phyloP scores from a whole-genome alignment of 1,139 yeast genomes.

The Yamadazyma atmosphaerica region DNA sequence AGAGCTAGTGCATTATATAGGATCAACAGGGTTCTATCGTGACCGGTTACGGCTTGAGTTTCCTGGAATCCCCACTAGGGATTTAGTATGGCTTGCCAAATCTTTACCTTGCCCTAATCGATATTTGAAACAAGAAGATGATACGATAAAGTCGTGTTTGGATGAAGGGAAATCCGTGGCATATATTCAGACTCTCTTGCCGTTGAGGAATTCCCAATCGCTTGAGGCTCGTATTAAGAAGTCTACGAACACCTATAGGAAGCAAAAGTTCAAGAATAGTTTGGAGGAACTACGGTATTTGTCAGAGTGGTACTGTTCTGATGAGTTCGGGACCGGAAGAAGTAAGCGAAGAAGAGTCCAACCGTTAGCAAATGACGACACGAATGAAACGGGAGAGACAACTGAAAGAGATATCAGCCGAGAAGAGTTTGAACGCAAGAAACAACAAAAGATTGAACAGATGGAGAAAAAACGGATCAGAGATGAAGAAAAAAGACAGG shows the following conservation, averaged over 20 bases:
- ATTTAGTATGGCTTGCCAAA: conserved; percentile 8
- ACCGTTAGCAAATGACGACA: conserved; percentile 9
- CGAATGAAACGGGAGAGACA: neutral
- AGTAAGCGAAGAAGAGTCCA: conserved; percentile 15
- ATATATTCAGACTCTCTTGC: conserved; percentile 16
- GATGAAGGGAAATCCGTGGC: conserved; percentile 10
- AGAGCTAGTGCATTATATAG: conserved; percentile 10
- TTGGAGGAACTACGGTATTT: conserved; percentile 38
- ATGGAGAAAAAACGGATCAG: conserved; percentile 1
- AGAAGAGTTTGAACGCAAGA: conserved; percentile 7
- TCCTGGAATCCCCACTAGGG: conserved; percentile 18
- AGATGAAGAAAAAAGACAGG: conserved; percentile 9
- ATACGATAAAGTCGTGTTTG: conserved; percentile 8
- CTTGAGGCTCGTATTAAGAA: conserved; percentile 22
- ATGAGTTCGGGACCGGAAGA: conserved; percentile 18
- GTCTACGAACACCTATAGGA: conserved; percentile 24
- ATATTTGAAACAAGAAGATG: conserved; percentile 9
- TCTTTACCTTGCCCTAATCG: neutral
- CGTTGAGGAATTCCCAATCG: conserved; percentile 9
- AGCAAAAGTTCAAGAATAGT: conserved; percentile 25
- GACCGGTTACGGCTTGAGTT: conserved; percentile 11
- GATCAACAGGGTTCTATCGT: conserved; percentile 8
- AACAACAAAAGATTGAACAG: conserved; percentile 5
- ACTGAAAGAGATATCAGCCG: conserved; percentile 5
- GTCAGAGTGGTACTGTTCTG: conserved; percentile 35